Evolutionary conservation across 495 filamentous ascomycete species (phyloP).

Genomic region (Aspergillus conjunctus): DNA sequence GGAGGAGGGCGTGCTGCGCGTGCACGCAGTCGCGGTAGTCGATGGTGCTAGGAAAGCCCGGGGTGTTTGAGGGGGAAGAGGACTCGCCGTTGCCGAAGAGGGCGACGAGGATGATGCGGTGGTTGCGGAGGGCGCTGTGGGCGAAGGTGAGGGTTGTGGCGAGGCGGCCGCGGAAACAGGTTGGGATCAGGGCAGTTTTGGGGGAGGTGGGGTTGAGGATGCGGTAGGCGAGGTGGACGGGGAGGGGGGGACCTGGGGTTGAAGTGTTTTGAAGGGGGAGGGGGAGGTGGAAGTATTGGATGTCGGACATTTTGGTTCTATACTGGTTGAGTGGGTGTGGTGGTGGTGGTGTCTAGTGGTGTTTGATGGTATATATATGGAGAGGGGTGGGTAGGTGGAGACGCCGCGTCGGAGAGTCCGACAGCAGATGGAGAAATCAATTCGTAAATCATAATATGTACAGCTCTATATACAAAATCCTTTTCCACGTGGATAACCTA

Average conservation of each 20-base stretch:
- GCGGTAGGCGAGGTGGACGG: constrained; percentile 46
- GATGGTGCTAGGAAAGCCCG: constrained; percentile 57
- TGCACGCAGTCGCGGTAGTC: constrained; percentile 61
- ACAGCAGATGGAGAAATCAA: too few species aligned
- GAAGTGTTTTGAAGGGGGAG: constrained; percentile 45
- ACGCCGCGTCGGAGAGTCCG: too few species aligned
- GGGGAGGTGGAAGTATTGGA: constrained; percentile 35
- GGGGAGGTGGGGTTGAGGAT: constrained; percentile 39
- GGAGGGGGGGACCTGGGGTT: constrained; percentile 31
- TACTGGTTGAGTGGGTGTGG: background rate
- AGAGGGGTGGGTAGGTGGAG: too few species aligned
- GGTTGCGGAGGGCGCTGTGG: constrained; percentile 50
- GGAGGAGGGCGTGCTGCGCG: constrained; percentile 59
- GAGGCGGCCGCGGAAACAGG: constrained; percentile 52
- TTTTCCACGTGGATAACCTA: too few species aligned
- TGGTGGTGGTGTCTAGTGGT: background rate
- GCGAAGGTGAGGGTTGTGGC: constrained; percentile 47
- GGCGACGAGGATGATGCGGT: constrained; percentile 63
- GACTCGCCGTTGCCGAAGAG: constrained; percentile 70
- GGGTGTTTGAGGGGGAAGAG: constrained; percentile 63
- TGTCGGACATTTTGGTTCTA: background rate
- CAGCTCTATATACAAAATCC: too few species aligned
- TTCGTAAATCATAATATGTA: too few species aligned
- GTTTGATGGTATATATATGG: too few species aligned
- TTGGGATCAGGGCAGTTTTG: constrained; percentile 47